These are phyloP conservation scores for Aureoboletus auriporus DNA, from an alignment of 768 basidiomycete genomes.

Conservation along the genomic window DNA sequence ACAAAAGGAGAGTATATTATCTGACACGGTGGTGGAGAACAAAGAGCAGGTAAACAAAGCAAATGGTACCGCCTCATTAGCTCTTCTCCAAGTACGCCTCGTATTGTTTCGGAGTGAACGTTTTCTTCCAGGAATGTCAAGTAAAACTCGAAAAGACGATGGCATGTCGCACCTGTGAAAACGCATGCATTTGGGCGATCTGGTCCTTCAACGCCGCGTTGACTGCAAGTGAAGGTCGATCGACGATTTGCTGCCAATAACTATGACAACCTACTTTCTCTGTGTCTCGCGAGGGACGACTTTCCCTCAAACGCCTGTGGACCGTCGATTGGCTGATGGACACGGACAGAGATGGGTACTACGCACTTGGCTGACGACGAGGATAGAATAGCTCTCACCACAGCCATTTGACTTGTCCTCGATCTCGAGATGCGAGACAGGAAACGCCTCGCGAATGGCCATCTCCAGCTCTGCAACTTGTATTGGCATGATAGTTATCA, in stretches of 20 bases:
- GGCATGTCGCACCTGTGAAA: constrained; percentile 64
- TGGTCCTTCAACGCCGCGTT: constrained; percentile 72
- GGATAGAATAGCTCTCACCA: constrained; percentile 70
- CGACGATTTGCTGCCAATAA: background rate
- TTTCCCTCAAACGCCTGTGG: constrained; percentile 72
- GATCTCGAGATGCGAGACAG: constrained; percentile 66
- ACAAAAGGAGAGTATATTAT: background rate
- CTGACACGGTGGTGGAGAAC: constrained; percentile 3
- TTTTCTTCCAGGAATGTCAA: constrained; percentile 48
- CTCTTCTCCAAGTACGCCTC: constrained; percentile 42
- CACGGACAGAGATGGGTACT: background rate
- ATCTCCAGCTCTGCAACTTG: constrained; percentile 51
- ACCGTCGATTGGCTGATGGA: background rate
- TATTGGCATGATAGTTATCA: constrained; percentile 46
- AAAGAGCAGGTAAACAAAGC: background rate
- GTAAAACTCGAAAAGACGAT: background rate
- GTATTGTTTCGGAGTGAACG: constrained; percentile 67
- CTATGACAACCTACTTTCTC: constrained; percentile 47
- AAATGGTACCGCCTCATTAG: background rate
- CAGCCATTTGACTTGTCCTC: constrained; percentile 78
- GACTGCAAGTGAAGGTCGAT: constrained; percentile 39
- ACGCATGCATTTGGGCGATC: constrained; percentile 81
- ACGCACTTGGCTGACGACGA: constrained; percentile 73
- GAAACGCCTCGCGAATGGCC: constrained; percentile 59
- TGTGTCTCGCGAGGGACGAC: constrained; percentile 72